Evolutionary conservation across 495 filamentous ascomycete genomes (phyloP), one percentile per base, ranked within the genome.

Genomic region (Oidiodendron maius): DNA sequence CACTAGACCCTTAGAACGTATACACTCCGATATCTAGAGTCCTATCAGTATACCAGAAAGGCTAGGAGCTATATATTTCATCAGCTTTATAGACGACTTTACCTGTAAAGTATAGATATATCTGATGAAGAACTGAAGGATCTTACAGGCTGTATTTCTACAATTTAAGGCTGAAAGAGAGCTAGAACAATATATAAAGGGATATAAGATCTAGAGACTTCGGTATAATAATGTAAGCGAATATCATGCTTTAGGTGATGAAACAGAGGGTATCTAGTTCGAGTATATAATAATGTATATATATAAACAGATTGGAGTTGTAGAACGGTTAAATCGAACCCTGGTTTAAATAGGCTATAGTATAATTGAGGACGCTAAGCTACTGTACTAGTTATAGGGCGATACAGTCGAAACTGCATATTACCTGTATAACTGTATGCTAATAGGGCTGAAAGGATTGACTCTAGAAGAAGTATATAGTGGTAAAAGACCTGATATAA

Each of bases 201-300:
- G n/a, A n/a, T n/a, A 9, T 4, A 49, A 49, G 25, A 30, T 49
- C 3, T 17, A 30, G 38, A 22, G 13, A 10, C 16, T 49, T 12
- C 12, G 46, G 9, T 41, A 22, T 34, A 26, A 51, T 40, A 51
- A 51, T 44, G 40, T 21, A 15, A 6, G 17, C 3, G 48, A 51
- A 38, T 37, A 44, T 25, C 34, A 44, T 23, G 24, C 26, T 22
- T 20, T 51, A 24, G 38, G 4, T 13, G 23, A 8, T 23, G 17
- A 39, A 4, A n/a, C 11, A n/a, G 8, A 30, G 9, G 47, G 39
- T 13, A 44, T 50, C 6, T 12, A 16, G 23, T 44, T 50, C 17
- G 47, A 50, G 39, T 50, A 44, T 17, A 50, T 40, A 9, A 48
- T 36, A 3, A 2, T 20, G 2, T 48, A 48, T 30, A 48, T 36